A percentile compares a stretch with the other conserved stretches of the same genome.
phyloP scores from a whole-genome alignment of 768 basidiomycete genomes.

The Amanita molliuscula region DNA sequence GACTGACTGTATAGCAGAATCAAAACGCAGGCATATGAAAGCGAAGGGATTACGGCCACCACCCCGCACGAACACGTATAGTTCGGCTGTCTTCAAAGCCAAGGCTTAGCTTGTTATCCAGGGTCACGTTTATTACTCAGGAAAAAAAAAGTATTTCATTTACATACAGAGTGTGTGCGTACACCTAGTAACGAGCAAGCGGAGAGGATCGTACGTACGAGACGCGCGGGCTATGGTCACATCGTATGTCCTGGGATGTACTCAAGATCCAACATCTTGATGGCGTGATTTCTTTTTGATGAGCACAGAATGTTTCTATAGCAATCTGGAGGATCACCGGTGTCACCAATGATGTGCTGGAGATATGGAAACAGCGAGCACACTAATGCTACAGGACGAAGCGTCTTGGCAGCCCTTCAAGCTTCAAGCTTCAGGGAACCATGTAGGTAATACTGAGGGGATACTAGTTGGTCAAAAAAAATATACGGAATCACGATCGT shows the following conservation, averaged over 20 bases:
- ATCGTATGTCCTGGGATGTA: background rate
- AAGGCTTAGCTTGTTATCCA: slow-evolving; percentile 13
- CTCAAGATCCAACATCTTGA: slow-evolving; percentile 9
- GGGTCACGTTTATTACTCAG: background rate
- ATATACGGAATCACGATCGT: background rate
- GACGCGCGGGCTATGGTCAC: background rate
- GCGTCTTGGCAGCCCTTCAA: too few species aligned
- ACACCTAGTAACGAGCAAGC: background rate
- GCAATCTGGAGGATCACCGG: too few species aligned
- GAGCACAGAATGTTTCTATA: too few species aligned
- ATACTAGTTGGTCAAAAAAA: background rate
- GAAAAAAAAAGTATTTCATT: background rate
- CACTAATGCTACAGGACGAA: too few species aligned
- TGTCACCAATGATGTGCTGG: too few species aligned
- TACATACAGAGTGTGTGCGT: background rate
- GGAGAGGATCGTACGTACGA: background rate
- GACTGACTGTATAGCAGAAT: slow-evolving; percentile 31
- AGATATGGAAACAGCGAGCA: too few species aligned
- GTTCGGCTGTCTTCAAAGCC: slow-evolving; percentile 13
- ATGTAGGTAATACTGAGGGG: background rate
- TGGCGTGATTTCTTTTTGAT: background rate
- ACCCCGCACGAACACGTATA: slow-evolving; percentile 30
- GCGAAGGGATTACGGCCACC: slow-evolving; percentile 63
- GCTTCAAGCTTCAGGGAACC: background rate
- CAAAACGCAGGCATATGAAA: slow-evolving; percentile 67